phyloP scores from a whole-genome alignment of 73 alveolate species.

The Paramecium sexaurelia region DNA sequence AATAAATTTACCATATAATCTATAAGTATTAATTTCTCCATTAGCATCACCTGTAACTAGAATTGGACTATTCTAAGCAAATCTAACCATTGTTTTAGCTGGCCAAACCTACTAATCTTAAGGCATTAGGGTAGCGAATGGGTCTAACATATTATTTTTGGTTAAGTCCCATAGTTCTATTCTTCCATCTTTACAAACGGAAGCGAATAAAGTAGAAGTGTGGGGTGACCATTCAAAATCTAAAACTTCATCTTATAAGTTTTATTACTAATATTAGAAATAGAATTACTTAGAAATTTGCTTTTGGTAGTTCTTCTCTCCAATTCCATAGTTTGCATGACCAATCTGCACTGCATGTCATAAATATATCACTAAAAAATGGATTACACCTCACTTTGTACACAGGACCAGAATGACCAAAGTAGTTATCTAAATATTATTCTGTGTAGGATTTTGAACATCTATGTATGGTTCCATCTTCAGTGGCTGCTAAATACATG shows the following conservation, averaged over 20 bases:
- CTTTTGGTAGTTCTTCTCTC: conserved; percentile 80
- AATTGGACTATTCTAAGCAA: conserved; percentile 89
- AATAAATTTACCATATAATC: conserved; percentile 76
- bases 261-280: conserved; percentile 73
- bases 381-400: conserved; percentile 97
- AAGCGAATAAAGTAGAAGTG: conserved; percentile 93
- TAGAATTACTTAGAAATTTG: conserved; percentile 65
- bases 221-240: conserved; percentile 96
- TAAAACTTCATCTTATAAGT: conserved; percentile 92
- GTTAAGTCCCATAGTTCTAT: conserved; percentile 97
- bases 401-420: conserved; percentile 99
- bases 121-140: conserved; percentile 69
- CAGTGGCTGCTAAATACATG: conserved; percentile 96
- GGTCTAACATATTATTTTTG: conserved; percentile 86
- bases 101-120: conserved; percentile 69
- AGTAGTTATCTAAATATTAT: conserved; percentile 90
- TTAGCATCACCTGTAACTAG: conserved; percentile 90
- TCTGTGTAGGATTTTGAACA: conserved; percentile 94
- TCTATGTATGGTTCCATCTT: conserved; percentile 95
- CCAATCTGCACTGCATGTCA: conserved; percentile 98
- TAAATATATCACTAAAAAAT: conserved; percentile 89
- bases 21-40: conserved; percentile 91
- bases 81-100: conserved; percentile 93
- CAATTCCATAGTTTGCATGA: conserved; percentile 95
- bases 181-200: conserved; percentile 98